phyloP scores from a whole-genome alignment of 768 basidiomycete genomes.

The Boletus rubescentipes region DNA sequence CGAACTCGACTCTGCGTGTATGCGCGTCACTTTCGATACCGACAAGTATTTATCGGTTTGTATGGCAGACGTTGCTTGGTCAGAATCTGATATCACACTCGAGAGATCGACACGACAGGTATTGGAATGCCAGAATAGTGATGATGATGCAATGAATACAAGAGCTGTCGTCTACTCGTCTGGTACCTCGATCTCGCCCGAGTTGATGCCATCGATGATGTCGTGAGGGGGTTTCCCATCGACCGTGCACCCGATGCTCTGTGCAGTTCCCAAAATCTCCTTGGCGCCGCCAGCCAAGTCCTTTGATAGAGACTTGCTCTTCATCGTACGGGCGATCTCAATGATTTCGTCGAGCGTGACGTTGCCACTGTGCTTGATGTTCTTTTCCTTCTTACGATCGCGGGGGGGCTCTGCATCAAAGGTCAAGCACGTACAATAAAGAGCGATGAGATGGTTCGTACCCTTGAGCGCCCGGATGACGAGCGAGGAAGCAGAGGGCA shows the following conservation, averaged over 20 bases:
- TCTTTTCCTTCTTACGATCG: slow-evolving; percentile 99
- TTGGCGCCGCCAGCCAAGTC: slow-evolving; percentile 85
- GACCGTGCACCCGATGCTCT: slow-evolving; percentile 95
- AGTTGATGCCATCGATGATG: slow-evolving; percentile 83
- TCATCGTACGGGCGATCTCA: slow-evolving; percentile 96
- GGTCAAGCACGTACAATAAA: neutral
- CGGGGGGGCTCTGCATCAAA: slow-evolving; percentile 83
- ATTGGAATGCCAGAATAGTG: slow-evolving; percentile 12
- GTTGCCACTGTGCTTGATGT: slow-evolving; percentile 98
- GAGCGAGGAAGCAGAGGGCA: slow-evolving; percentile 95
- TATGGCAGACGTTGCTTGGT: too few relatives aligned
- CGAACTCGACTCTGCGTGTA: neutral
- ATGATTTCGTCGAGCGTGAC: slow-evolving; percentile 90
- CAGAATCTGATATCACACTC: neutral
- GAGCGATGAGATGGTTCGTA: slow-evolving; percentile 36
- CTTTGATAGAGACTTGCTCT: slow-evolving; percentile 90
- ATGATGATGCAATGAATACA: slow-evolving; percentile 22
- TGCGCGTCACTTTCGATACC: neutral
- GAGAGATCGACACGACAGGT: neutral
- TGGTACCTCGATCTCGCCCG: slow-evolving; percentile 82
- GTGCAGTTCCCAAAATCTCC: slow-evolving; percentile 98
- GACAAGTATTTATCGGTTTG: too few relatives aligned
- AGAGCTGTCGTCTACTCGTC: slow-evolving; percentile 59
- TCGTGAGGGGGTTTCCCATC: slow-evolving; percentile 94
- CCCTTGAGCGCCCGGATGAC: slow-evolving; percentile 99